phyloP scores from a whole-genome alignment of 1,284 basidiomycete genomes.

The Grifola frondosa region DNA sequence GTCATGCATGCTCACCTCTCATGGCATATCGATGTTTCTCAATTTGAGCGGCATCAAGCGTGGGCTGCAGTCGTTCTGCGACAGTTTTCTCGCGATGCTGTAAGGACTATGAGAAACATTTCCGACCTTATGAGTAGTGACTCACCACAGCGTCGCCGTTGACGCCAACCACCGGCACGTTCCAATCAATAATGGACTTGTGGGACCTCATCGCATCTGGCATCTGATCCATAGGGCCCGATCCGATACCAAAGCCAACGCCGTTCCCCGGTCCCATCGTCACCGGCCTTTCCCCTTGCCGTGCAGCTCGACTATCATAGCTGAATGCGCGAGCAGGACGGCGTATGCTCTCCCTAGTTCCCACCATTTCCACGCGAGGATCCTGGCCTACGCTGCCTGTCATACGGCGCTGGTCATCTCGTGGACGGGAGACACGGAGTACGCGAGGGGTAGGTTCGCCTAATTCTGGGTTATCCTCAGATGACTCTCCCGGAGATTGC shows the following conservation, averaged over 20 bases:
- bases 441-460: too few species aligned
- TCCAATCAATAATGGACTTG: constrained; percentile 12
- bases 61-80: constrained; percentile 32
- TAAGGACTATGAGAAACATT: constrained; percentile 2
- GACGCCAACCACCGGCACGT: constrained; percentile 10
- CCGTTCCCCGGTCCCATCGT: background rate
- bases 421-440: too few species aligned
- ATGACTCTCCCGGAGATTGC: too few species aligned
- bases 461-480: too few species aligned
- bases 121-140: too few species aligned
- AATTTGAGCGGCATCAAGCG: constrained; percentile 27
- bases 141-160: constrained; percentile 3
- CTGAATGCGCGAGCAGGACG: constrained; percentile 9
- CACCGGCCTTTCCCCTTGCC: constrained; percentile 1
- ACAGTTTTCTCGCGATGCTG: constrained; percentile 26
- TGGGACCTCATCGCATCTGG: constrained; percentile 4
- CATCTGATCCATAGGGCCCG: constrained; percentile 10
- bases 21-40: constrained; percentile 22
- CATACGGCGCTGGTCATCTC: too few species aligned
- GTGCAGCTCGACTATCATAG: constrained; percentile 8
- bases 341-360: constrained; percentile 7
- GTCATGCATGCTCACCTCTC: constrained; percentile 23
- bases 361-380: too few species aligned
- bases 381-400: too few species aligned
- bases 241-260: background rate